These are phyloP conservation scores for Aspergillus transmontanensis DNA, from an alignment of 2,329 filamentous ascomycete genomes.

Conservation along the genomic window DNA sequence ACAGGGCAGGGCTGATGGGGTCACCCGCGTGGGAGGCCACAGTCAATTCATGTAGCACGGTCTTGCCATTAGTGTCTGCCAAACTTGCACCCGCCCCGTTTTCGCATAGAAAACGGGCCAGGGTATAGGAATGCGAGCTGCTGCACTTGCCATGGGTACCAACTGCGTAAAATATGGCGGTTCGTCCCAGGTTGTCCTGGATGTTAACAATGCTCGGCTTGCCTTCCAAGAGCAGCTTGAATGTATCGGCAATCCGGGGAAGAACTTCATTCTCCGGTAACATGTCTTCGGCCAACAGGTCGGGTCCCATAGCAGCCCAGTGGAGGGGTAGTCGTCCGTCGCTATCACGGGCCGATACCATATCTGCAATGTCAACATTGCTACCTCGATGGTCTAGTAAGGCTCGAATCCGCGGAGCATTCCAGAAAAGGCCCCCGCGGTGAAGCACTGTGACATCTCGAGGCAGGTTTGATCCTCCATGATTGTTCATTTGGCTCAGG, in stretches of 20 bases:
- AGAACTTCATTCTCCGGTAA: conserved; percentile 13
- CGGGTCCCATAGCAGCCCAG: neutral
- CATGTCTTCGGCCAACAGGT: neutral
- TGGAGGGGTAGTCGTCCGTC: too few species aligned
- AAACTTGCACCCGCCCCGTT: conserved; percentile 21
- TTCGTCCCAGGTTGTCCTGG: conserved; percentile 20
- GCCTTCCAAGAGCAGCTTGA: conserved; percentile 22
- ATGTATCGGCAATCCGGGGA: conserved; percentile 8
- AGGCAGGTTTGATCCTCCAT: too few species aligned
- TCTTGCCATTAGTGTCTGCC: conserved; percentile 18
- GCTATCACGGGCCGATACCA: too few species aligned
- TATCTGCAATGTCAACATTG: too few species aligned
- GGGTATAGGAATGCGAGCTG: conserved; percentile 14
- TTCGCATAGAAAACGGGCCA: conserved; percentile 18
- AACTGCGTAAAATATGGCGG: conserved; percentile 21
- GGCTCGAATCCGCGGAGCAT: too few species aligned
- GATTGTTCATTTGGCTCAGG: too few species aligned
- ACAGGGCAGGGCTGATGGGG: conserved; percentile 15
- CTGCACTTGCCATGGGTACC: conserved; percentile 11
- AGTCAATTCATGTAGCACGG: conserved; percentile 22
- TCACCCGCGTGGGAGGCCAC: conserved; percentile 11
- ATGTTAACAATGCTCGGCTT: conserved; percentile 22
- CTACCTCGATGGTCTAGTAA: too few species aligned
- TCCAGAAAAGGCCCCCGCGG: too few species aligned
- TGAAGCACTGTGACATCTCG: too few species aligned